Evolutionary conservation across 164 flowering plant species (phyloP).

Genomic region (Chimonanthus salicifolius): DNA sequence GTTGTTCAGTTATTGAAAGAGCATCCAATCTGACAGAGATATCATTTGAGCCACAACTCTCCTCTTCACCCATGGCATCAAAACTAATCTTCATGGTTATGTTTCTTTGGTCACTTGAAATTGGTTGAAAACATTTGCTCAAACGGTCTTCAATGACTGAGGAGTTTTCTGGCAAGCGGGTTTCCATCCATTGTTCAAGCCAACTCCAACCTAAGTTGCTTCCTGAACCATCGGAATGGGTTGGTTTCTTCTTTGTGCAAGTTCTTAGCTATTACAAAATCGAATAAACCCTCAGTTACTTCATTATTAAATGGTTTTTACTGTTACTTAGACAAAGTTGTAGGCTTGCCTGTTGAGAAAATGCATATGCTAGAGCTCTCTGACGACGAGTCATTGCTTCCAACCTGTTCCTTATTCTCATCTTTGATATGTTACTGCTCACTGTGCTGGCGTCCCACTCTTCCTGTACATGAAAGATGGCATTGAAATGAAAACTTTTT

Average conservation of each 20-base stretch:
- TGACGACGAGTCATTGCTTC: conserved; percentile 84
- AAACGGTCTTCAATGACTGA: conserved; percentile 21
- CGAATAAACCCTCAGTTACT: conserved; percentile 3
- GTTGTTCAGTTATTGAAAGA: conserved; percentile 8
- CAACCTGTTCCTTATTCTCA: conserved; percentile 62
- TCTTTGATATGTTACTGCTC: conserved; percentile 56
- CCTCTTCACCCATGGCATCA: conserved; percentile 52
- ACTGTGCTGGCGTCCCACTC: conserved; percentile 93
- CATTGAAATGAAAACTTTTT: not conserved
- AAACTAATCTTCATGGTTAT: conserved; percentile 16
- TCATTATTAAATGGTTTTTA: not conserved
- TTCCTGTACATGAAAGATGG: conserved; percentile 39
- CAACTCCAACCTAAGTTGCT: conserved; percentile 68
- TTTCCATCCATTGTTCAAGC: conserved; percentile 94
- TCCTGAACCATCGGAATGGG: conserved; percentile 24
- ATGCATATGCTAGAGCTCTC: conserved; percentile 88
- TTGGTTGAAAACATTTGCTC: conserved; percentile 26
- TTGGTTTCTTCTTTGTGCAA: conserved; percentile 53
- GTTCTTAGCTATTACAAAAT: conserved; percentile 43
- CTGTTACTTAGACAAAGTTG: not conserved
- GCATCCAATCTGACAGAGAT: conserved; percentile 34
- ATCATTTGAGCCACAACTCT: conserved; percentile 87
- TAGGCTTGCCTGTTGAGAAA: conserved; percentile 70
- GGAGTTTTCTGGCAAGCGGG: conserved; percentile 50
- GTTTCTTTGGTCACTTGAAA: conserved; percentile 15